Evolutionary conservation across 306 rosid species (phyloP), one percentile per base, ranked within the genome.

Genomic region (Crotalaria pallida): DNA sequence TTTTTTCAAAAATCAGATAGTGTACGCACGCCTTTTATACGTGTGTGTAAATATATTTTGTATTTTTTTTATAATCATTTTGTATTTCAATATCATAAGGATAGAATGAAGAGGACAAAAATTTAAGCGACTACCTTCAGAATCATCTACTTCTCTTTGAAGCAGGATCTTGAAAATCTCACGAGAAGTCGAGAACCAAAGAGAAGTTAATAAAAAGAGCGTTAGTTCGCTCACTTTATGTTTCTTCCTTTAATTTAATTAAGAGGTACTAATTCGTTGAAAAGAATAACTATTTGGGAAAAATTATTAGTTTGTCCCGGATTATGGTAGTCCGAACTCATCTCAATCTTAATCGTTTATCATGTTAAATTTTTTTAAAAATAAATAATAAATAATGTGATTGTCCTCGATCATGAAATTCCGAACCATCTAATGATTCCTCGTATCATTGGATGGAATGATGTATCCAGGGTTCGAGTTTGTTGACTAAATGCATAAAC

Each of bases 401-500:
- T n/a, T n/a, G n/a, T n/a, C n/a, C n/a, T n/a, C n/a, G n/a, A n/a
- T n/a, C n/a, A n/a, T n/a, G n/a, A n/a, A n/a, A n/a, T n/a, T n/a
- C n/a, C n/a, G n/a, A n/a, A n/a, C n/a, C n/a, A n/a, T n/a, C n/a
- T n/a, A n/a, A n/a, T n/a, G n/a, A n/a, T n/a, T n/a, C n/a, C n/a
- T n/a, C n/a, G n/a, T n/a, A 71, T 71, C 61, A 79, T 73, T 81
- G 83, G 64, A 74, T 52, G 47, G 58, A 72, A 52, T 57, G 67
- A 76, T 76, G 41, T 43, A 26, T 57, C 40, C 27, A 62, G 53
- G 52, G 65, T 66, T 59, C 29, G 69, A 59, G 70, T 79, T 17
- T 72, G 64, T 81, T 84, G 88, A 84, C 88, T 79, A 74, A 22
- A 66, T 19, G 18, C 65, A 49, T 10, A 80, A 83, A 78, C 60